Conservation (phyloP, 192 early-diverging fungal species). For the Oehlia diaphana region DNA sequence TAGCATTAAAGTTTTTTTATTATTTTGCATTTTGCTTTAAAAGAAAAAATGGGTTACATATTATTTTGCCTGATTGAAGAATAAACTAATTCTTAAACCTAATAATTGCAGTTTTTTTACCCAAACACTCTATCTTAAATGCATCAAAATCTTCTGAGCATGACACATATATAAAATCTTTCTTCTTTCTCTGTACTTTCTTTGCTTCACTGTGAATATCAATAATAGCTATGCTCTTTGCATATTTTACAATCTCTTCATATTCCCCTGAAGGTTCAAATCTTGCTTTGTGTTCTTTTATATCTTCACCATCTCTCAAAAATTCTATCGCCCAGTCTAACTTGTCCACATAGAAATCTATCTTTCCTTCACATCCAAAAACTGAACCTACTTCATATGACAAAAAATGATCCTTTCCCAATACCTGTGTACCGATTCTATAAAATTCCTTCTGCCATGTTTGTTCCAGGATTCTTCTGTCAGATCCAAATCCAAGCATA, state of each 20-base stretch:
- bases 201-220: conserved; percentile 26
- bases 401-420: conserved; percentile 8
- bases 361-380: conserved; percentile 32
- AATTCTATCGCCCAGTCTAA: conserved; percentile 38
- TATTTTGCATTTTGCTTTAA: too few relatives aligned
- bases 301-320: conserved; percentile 32
- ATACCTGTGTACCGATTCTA: conserved; percentile 10
- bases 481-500: neutral
- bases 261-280: conserved; percentile 22
- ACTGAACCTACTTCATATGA: conserved; percentile 36
- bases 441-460: conserved; percentile 20
- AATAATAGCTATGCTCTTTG: conserved; percentile 24
- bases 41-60: neutral
- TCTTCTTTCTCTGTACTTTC: neutral
- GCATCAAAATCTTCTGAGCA: conserved; percentile 12
- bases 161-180: conserved; percentile 22
- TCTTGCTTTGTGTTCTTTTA: conserved; percentile 14
- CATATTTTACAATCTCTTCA: conserved; percentile 17
- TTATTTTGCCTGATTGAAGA: neutral
- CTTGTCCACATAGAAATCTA: conserved; percentile 36
- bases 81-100: neutral
- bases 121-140: conserved; percentile 25
- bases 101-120: neutral
- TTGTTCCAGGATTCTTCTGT: neutral
- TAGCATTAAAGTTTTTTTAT: too few relatives aligned